Percentiles rank a stretch among this genome's conserved stretches.
Evolutionary conservation across 495 filamentous ascomycete species (phyloP).

Genomic region (Elaphomyces granulatus): DNA sequence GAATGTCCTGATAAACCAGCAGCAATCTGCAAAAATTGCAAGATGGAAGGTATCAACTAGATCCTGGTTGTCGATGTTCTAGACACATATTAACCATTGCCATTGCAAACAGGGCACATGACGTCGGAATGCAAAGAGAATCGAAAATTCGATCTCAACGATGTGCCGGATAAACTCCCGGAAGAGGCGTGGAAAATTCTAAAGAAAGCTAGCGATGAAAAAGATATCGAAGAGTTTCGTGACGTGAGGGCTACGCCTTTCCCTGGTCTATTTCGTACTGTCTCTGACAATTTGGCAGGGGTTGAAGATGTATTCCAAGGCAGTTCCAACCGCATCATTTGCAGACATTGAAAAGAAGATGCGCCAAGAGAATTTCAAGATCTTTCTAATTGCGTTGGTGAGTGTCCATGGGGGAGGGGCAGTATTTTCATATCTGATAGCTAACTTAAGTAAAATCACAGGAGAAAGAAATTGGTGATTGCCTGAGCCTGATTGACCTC

Average conservation of each 20-base stretch:
- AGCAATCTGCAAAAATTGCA: conserved; percentile 60
- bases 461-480: conserved; percentile 40
- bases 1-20: conserved; percentile 58
- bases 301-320: conserved; percentile 60
- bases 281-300: conserved; percentile 27
- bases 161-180: conserved; percentile 40
- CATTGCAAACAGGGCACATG: conserved; percentile 41
- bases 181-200: conserved; percentile 62
- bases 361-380: conserved; percentile 42
- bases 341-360: conserved; percentile 60
- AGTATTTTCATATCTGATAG: no score
- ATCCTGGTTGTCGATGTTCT: background rate
- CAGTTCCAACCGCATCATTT: conserved; percentile 50
- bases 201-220: conserved; percentile 42
- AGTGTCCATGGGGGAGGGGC: no score
- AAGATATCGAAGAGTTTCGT: conserved; percentile 62
- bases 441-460: no score
- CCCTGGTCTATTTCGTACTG: background rate
- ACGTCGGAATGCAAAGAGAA: conserved; percentile 51
- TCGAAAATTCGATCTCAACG: conserved; percentile 48
- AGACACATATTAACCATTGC: no score
- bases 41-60: conserved; percentile 42
- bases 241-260: conserved; percentile 28
- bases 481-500: conserved; percentile 65
- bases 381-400: conserved; percentile 64